phyloP scores from a whole-genome alignment of 2,329 filamentous ascomycete species.

The Pleurostoma richardsiae region DNA sequence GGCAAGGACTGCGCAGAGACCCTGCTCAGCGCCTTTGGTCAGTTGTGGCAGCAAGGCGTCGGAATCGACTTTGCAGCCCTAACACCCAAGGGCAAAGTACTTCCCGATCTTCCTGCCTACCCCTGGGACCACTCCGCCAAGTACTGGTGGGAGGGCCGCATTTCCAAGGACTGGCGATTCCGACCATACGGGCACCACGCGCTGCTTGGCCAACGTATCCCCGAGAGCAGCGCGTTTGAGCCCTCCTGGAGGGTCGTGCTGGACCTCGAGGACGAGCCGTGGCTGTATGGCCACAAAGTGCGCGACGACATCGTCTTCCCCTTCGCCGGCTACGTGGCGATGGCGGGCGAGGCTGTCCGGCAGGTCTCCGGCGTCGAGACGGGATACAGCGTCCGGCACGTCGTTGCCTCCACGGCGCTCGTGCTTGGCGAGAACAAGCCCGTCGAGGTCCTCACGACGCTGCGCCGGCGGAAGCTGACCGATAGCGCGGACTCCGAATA shows the following conservation, averaged over 20 bases:
- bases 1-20: not conserved
- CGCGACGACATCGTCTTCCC: slow-evolving; percentile 14
- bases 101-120: slow-evolving; percentile 6
- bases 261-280: slow-evolving; percentile 21
- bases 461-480: slow-evolving; percentile 18
- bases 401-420: slow-evolving; percentile 22
- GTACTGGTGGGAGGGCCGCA: slow-evolving; percentile 20
- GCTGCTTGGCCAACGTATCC: slow-evolving; percentile 9
- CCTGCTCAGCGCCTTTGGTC: not conserved
- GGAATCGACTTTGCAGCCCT: not conserved
- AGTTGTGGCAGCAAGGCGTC: not conserved
- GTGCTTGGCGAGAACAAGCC: slow-evolving; percentile 20
- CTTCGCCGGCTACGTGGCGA: slow-evolving; percentile 7
- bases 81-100: not conserved
- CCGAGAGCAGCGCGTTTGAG: slow-evolving; percentile 6
- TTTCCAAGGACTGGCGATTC: slow-evolving; percentile 21
- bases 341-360: slow-evolving; percentile 10
- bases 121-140: slow-evolving; percentile 4
- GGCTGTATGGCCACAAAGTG: slow-evolving; percentile 20
- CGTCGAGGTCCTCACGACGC: slow-evolving; percentile 23
- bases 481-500: slow-evolving; percentile 16
- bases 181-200: slow-evolving; percentile 14
- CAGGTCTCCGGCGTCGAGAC: slow-evolving; percentile 17
- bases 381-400: slow-evolving; percentile 20
- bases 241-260: slow-evolving; percentile 10